Evolutionary conservation across 176 grass and related monocot species (phyloP).

Genomic region (Dendrocalamus sinicus): DNA sequence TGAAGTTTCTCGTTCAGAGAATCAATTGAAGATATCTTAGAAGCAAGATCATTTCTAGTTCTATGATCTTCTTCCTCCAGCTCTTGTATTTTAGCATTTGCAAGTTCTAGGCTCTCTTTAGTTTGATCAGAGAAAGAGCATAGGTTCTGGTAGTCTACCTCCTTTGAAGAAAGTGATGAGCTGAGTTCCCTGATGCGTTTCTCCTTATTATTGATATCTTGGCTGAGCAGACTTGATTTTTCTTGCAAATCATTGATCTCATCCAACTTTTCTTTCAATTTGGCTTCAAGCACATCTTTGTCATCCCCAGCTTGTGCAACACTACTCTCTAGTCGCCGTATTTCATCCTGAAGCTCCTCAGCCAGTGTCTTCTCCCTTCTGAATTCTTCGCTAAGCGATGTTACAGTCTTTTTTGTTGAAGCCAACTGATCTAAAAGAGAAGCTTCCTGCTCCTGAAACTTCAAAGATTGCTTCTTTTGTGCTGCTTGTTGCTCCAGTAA

Average conservation of each 20-base stretch:
- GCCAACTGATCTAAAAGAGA: constrained; percentile 66
- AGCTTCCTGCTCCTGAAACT: constrained; percentile 72
- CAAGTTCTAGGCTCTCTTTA: constrained; percentile 61
- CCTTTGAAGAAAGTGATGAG: constrained; percentile 69
- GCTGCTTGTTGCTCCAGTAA: constrained; percentile 65
- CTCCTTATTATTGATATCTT: constrained; percentile 69
- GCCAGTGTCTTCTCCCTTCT: constrained; percentile 58
- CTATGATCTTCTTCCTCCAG: constrained; percentile 68
- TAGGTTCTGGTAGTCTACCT: constrained; percentile 68
- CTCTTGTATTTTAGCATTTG: constrained; percentile 71
- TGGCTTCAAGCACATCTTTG: constrained; percentile 67
- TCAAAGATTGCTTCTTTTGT: constrained; percentile 63
- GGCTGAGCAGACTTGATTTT: constrained; percentile 60
- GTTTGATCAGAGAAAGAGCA: constrained; percentile 50
- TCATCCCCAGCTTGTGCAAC: constrained; percentile 58
- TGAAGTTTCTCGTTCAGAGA: constrained; percentile 71
- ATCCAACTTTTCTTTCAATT: constrained; percentile 69
- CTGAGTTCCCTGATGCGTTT: constrained; percentile 67
- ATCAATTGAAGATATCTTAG: constrained; percentile 69
- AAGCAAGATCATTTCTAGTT: constrained; percentile 61
- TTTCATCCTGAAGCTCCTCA: constrained; percentile 76
- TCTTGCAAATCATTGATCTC: constrained; percentile 64
- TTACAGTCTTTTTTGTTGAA: constrained; percentile 63
- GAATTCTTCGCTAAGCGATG: constrained; percentile 72
- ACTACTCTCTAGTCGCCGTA: constrained; percentile 62